phyloP scores from a whole-genome alignment of 768 basidiomycete genomes.

The Suillus luteus region DNA sequence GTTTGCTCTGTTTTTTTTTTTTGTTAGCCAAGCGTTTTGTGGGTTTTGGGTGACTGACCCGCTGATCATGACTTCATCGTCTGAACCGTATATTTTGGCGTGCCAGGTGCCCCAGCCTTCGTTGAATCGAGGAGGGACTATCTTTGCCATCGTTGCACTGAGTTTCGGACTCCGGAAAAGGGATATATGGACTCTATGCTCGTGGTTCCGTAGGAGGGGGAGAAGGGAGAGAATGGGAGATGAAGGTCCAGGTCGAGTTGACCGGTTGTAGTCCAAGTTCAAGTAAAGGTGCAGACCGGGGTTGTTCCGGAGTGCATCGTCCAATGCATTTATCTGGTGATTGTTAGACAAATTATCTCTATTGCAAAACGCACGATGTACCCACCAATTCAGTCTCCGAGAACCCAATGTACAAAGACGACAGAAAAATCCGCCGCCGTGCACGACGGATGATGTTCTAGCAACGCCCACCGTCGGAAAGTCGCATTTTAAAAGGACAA shows the following conservation, averaged over 20 bases:
- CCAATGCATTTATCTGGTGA: slow-evolving; percentile 71
- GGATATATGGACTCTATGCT: slow-evolving; percentile 70
- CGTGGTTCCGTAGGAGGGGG: slow-evolving; percentile 73
- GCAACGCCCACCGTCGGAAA: background rate
- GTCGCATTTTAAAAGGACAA: background rate
- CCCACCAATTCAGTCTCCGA: slow-evolving; percentile 79
- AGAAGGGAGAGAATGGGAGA: slow-evolving; percentile 69
- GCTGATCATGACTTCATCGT: slow-evolving; percentile 89
- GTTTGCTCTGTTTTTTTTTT: slow-evolving; percentile 72
- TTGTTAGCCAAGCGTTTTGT: slow-evolving; percentile 1
- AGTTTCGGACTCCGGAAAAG: slow-evolving; percentile 90
- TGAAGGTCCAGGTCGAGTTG: slow-evolving; percentile 70
- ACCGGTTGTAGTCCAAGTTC: slow-evolving; percentile 79
- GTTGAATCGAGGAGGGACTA: slow-evolving; percentile 92
- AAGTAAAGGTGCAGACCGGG: slow-evolving; percentile 67
- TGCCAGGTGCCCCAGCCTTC: slow-evolving; percentile 99
- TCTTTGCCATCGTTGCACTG: slow-evolving; percentile 64
- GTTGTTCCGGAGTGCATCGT: slow-evolving; percentile 57
- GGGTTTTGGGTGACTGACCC: slow-evolving; percentile 61
- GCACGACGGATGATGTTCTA: slow-evolving; percentile 83
- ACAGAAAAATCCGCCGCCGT: slow-evolving; percentile 79
- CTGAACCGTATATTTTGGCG: slow-evolving; percentile 91
- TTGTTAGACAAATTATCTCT: background rate
- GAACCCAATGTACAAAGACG: slow-evolving; percentile 85
- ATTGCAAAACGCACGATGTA: slow-evolving; percentile 13